A percentile compares a stretch with the other conserved stretches of the same genome.
Evolutionary conservation across 768 basidiomycete species (phyloP).

Genomic region (Suillus paluster): DNA sequence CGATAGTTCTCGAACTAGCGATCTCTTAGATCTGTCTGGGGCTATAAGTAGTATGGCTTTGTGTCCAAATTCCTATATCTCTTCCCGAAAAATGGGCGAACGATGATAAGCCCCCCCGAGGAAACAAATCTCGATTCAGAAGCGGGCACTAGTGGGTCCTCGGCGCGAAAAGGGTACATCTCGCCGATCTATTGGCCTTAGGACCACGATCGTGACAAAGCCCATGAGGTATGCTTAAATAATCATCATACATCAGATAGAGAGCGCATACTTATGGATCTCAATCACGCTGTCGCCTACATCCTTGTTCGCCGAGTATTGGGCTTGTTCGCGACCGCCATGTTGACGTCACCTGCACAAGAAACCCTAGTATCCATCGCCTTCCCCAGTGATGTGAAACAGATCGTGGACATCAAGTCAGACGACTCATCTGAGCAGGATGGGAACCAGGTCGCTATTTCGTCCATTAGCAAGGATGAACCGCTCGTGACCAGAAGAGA

Average conservation of each 20-base stretch:
- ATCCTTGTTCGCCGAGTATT: not conserved
- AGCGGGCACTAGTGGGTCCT: not conserved
- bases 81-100: not conserved
- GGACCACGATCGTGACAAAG: not conserved
- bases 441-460: constrained; percentile 36
- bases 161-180: no score
- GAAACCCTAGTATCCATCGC: not conserved
- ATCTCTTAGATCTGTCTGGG: not conserved
- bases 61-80: not conserved
- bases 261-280: not conserved
- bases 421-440: constrained; percentile 11
- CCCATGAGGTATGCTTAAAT: not conserved
- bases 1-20: no score
- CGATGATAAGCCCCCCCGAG: not conserved
- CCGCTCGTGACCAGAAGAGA: constrained; percentile 75
- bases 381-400: constrained; percentile 16
- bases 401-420: constrained; percentile 12
- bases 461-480: constrained; percentile 52
- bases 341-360: constrained; percentile 16
- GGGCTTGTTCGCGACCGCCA: constrained; percentile 7
- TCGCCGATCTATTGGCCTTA: no score
- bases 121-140: not conserved
- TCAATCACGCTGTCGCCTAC: not conserved
- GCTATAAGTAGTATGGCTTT: not conserved
- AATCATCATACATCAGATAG: not conserved